phyloP scores from a whole-genome alignment of 345 rosid genomes.

The Durio zibethinus region DNA sequence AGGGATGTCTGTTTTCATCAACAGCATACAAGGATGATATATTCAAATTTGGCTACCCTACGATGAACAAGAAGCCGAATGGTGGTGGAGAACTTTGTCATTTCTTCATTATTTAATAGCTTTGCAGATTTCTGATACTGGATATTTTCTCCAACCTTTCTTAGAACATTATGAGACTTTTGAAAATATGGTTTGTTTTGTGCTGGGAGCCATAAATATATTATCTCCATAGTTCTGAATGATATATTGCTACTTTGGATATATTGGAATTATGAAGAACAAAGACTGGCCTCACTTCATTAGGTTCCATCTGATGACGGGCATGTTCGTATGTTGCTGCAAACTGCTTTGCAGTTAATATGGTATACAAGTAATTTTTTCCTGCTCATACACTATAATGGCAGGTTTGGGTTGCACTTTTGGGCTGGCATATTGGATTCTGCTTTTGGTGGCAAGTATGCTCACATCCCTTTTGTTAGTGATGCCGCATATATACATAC shows the following conservation, averaged over 20 bases:
- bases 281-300: slow-evolving; percentile 72
- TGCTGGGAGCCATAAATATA: slow-evolving; percentile 59
- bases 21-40: slow-evolving; percentile 41
- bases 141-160: slow-evolving; percentile 60
- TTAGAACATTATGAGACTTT: slow-evolving; percentile 48
- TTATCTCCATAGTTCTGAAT: slow-evolving; percentile 72
- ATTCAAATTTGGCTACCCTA: slow-evolving; percentile 44
- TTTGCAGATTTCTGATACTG: slow-evolving; percentile 66
- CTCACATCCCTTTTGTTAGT: slow-evolving; percentile 52
- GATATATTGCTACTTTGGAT: slow-evolving; percentile 56
- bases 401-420: slow-evolving; percentile 56
- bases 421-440: slow-evolving; percentile 69
- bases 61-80: slow-evolving; percentile 52
- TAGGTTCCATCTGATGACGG: slow-evolving; percentile 89
- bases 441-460: slow-evolving; percentile 55
- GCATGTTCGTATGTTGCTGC: slow-evolving; percentile 72
- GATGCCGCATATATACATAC: slow-evolving; percentile 79
- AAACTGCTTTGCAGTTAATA: slow-evolving; percentile 58
- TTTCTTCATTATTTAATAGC: slow-evolving; percentile 72
- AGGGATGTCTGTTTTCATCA: slow-evolving; percentile 3
- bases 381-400: slow-evolving; percentile 70
- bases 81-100: slow-evolving; percentile 87
- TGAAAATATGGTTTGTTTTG: slow-evolving; percentile 49
- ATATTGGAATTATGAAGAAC: slow-evolving; percentile 60
- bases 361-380: slow-evolving; percentile 67